phyloP scores from a whole-genome alignment of 176 grass and related monocot genomes.

The Oryza punctata region DNA sequence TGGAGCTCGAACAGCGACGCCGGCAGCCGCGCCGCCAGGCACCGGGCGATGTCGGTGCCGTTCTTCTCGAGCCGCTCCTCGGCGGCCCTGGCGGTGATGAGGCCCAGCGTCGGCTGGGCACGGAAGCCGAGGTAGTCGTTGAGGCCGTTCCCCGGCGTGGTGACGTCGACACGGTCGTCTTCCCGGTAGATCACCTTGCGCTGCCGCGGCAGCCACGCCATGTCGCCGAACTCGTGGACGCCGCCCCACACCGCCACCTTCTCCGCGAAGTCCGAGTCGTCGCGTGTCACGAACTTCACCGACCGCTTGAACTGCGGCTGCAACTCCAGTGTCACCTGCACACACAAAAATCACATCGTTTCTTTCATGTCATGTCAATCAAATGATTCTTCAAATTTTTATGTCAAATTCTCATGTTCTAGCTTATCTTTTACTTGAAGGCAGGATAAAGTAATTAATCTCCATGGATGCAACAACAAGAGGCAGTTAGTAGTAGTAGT shows the following conservation, averaged over 20 bases:
- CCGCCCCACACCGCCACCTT: conserved; percentile 9
- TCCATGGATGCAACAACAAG: neutral
- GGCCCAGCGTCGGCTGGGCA: neutral
- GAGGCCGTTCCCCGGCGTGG: conserved; percentile 7
- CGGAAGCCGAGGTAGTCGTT: conserved; percentile 24
- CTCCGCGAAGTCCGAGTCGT: conserved; percentile 31
- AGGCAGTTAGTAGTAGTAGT: neutral
- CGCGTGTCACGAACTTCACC: conserved; percentile 17
- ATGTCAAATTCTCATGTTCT: too few relatives aligned
- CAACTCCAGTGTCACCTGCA: conserved; percentile 33
- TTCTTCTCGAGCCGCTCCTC: neutral
- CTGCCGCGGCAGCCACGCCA: conserved; percentile 33
- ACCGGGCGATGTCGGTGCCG: conserved; percentile 8
- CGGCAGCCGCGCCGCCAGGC: neutral
- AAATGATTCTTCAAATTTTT: too few relatives aligned
- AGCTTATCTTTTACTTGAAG: neutral
- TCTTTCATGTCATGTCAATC: too few relatives aligned
- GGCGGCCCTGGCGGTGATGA: neutral
- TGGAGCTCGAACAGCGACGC: neutral
- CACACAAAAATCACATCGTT: too few relatives aligned
- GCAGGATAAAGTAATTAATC: neutral
- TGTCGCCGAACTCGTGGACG: conserved; percentile 45
- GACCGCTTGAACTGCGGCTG: conserved; percentile 39
- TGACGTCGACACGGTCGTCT: conserved; percentile 29
- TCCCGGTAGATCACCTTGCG: conserved; percentile 36